Evolutionary conservation across 2,329 filamentous ascomycete genomes (phyloP), one percentile per base, ranked within the genome.

Genomic region (Bisporella sp.): DNA sequence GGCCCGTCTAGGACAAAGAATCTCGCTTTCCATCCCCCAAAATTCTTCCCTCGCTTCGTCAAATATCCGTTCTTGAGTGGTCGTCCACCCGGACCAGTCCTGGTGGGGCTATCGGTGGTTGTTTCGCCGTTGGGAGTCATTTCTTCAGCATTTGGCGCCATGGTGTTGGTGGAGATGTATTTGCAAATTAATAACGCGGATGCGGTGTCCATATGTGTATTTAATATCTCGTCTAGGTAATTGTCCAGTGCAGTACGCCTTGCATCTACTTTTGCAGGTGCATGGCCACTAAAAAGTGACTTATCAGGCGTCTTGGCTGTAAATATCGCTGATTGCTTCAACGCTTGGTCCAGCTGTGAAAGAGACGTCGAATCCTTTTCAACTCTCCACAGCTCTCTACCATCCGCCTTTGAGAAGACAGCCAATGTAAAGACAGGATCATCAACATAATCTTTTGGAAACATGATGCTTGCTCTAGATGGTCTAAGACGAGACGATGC

Each of bases 11-110:
- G 71, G 11, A 85, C 75, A 62, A 87, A 87, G 62, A 81, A 87
- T 51, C 84, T 73, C 8, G 90, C 91, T 69, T 99, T 99, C 93
- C 93, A 99, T 45, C 93, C 93, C 47, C 93, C 93, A 70, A 99
- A 99, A 63, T 97, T 97, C 75, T 99, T 99, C 45, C 93, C 93
- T 59, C 88, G 82, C 72, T 99, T 99, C 2, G 93, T 97, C 46
- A 99, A 73, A 67, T 97, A 99, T 6, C 93, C 93, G 64, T 84
- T 91, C 63, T 89, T 89, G 52, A 84, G 76, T 6, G 85, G 82
- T 45, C 83, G 81, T 4, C 82, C 81, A 59, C 84, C 81, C 5
- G 81, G 75, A 0, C 82, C 79, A 4, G 73, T 71, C 62, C 68
- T 76, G 48, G 65, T 56, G 6, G 62, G 66, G 35, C 67, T 64